phyloP scores from a whole-genome alignment of 225 moss, liverwort and hornwort genomes.

The Climacium dendroides region DNA sequence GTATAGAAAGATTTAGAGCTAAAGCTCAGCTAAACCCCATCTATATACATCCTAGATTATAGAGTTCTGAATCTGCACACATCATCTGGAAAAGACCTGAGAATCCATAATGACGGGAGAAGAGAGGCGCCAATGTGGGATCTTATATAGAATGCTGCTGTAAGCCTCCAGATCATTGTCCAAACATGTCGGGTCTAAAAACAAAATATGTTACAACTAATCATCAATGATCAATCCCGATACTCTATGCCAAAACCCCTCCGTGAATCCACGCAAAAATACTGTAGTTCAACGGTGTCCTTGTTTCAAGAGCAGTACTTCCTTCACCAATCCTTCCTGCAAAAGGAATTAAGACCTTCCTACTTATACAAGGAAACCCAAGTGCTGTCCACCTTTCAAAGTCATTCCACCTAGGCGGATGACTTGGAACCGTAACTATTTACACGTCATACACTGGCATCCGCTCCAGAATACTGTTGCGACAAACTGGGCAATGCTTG shows the following conservation, averaged over 20 bases:
- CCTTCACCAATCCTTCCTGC: neutral
- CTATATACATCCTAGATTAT: neutral
- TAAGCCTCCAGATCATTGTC: constrained; percentile 9
- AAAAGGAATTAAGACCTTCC: neutral
- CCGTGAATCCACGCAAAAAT: neutral
- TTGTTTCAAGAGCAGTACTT: neutral
- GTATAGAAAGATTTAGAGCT: neutral
- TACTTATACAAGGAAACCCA: constrained; percentile 5
- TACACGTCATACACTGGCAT: constrained; percentile 98
- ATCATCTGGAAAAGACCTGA: neutral
- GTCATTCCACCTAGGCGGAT: neutral
- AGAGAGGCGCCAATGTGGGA: constrained; percentile 9
- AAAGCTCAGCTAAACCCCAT: neutral
- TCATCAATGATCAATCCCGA: neutral
- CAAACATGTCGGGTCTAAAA: neutral
- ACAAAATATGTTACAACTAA: constrained; percentile 23
- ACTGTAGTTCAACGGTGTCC: neutral
- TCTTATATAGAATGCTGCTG: neutral
- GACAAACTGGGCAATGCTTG: constrained; percentile 91
- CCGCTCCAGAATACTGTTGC: constrained; percentile 62
- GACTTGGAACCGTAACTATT: neutral
- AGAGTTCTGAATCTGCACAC: neutral
- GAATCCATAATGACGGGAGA: neutral
- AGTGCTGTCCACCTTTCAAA: constrained; percentile 5
- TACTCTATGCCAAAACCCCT: neutral